A percentile compares a stretch with the other conserved stretches of the same genome.
Conservation (phyloP, 2,329 filamentous ascomycete genomes). For the Huntiella decipiens region DNA sequence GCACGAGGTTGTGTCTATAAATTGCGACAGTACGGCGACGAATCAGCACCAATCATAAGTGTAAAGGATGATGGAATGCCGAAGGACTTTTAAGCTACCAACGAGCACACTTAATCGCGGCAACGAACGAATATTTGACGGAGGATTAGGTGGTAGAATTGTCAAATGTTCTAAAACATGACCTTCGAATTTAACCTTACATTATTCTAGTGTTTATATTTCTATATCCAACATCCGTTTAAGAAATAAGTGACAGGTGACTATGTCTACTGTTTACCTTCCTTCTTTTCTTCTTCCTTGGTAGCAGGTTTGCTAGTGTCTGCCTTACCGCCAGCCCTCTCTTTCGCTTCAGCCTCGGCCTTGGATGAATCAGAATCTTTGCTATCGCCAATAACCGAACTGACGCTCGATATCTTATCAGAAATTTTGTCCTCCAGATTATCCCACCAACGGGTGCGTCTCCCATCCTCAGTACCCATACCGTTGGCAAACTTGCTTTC, state of each 20-base stretch:
- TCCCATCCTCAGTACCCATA: conserved; percentile 31
- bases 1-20: not conserved
- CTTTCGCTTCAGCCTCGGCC: not conserved
- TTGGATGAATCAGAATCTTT: not conserved
- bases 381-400: not conserved
- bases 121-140: too few relatives aligned
- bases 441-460: conserved; percentile 21
- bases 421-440: conserved; percentile 12
- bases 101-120: too few relatives aligned
- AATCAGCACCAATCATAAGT: too few relatives aligned
- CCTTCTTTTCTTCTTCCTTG: not conserved
- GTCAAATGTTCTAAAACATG: too few relatives aligned
- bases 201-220: not conserved
- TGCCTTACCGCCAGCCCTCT: not conserved
- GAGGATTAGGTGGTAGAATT: too few relatives aligned
- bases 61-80: too few relatives aligned
- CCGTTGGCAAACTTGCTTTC: conserved; percentile 46
- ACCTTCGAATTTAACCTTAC: too few relatives aligned
- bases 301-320: not conserved
- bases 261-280: not conserved
- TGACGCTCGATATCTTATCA: conserved; percentile 8
- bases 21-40: too few relatives aligned
- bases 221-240: not conserved
- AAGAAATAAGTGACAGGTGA: not conserved
- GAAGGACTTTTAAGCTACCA: too few relatives aligned